Evolutionary conservation across 2,329 filamentous ascomycete species (phyloP).

Genomic region (Colletotrichum horii): DNA sequence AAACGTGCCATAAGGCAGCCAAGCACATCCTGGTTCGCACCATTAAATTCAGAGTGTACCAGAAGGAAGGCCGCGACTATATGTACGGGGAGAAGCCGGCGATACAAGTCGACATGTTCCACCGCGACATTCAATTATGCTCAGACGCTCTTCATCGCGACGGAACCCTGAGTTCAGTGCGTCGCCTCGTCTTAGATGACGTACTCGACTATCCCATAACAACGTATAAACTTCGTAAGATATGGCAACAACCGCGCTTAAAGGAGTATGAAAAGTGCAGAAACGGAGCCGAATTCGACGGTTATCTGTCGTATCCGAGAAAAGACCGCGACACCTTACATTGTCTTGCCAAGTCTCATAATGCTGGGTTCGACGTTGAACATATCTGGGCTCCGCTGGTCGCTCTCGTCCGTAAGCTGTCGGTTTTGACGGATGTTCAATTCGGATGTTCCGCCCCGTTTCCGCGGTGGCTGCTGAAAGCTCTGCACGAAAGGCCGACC

Average conservation of each 20-base stretch:
- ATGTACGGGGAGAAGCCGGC: no score
- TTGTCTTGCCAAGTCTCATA: not conserved
- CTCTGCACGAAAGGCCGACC: not conserved
- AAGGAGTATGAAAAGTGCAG: no score
- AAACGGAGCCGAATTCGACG: no score
- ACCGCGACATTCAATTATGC: not conserved
- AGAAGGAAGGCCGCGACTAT: not conserved
- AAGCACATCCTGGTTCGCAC: not conserved
- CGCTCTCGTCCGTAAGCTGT: not conserved
- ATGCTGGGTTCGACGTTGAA: not conserved
- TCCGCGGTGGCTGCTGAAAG: not conserved
- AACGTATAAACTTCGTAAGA: not conserved
- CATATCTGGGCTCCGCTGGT: not conserved
- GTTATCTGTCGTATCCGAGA: no score
- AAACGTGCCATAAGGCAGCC: not conserved
- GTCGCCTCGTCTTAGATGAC: not conserved
- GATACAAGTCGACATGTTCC: not conserved
- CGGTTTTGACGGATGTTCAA: not conserved
- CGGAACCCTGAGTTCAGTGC: not conserved
- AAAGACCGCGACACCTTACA: no score
- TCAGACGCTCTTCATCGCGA: not conserved
- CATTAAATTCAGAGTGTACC: not conserved
- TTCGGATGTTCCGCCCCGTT: not conserved
- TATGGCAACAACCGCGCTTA: not conserved
- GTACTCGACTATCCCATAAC: not conserved